Base-by-base conservation (phyloP, 2,329 filamentous ascomycete species). In the Aspergillus cejpii region DNA sequence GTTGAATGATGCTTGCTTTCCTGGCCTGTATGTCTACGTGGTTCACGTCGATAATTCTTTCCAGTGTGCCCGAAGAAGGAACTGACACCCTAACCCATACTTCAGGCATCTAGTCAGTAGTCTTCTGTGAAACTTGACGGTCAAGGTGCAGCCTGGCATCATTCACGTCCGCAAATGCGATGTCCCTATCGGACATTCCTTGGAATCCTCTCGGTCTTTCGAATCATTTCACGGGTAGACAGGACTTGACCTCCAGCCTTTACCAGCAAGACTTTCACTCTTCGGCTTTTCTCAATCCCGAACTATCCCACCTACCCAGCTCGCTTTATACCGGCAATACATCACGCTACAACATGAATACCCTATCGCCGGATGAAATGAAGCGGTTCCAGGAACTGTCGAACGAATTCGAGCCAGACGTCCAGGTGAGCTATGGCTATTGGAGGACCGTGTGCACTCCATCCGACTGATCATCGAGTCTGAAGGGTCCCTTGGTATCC, bases 401-500 rank as follows among this genome's bases (percentile, higher is more conserved):
- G 54, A 77, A 77, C 59, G 71, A 76, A 47, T 83, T 77, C 54
- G 72, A 80, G 60, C 74, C 79, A 10, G 75, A 80, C 49, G 63
- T 74, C 41, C 73, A 74, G 53, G 79, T 81, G 65, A 29, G 51
- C 17, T 10, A 12, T 34, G 31, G 41, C 19, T 5, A 19, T 12
- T 17, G 6, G 8, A 26, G 37, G 17, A 24, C 23, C 20, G 14
- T 33, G 7, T 41, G 38, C 34, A 21, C n/a, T 12, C 37, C 31
- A 19, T 23, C 20, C 48, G 38, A 42, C 57, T 67, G 51, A 66
- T 56, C 45, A 34, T 20, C 29, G n/a, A 31, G 27, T 17, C n/a
- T 19, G 45, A 52, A 96, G 91, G 89, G 88, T 44, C 86, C 87
- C 49, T 75, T 90, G 39, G 85, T 97, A 53, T 86, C 88, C 58